Evolutionary conservation across 202 grass and related monocot genomes (phyloP), one percentile per base, ranked within the genome.

Genomic region (Setaria italica): DNA sequence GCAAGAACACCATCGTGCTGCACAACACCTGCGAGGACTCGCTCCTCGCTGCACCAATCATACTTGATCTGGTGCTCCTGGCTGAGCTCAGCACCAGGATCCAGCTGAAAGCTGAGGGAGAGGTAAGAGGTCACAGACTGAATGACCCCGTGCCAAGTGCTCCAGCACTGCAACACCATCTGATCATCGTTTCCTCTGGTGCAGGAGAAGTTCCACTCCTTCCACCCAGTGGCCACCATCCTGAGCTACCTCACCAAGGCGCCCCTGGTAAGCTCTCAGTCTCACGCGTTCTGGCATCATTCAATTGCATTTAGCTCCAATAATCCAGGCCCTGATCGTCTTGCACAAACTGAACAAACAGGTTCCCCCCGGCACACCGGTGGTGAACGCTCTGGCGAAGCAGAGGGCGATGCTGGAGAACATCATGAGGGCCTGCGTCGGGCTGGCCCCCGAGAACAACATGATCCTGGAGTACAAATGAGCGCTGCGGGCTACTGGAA

Each of bases 11-110:
- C 21, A 94, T 99, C 12, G 92, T 96, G 67, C 88, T 99, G 71
- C 97, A 99, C 85, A 99, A 99, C 85, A 99, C 97, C 53, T 99
- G 97, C 1, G 97, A 99, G 91, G 97, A 99, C 82, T 99, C 97
- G 0, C 92, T 99, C 35, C 85, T 99, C 11, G 97, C 97, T 0
- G 92, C 97, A 1, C 97, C 94, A 0, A 99, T 99, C 72, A 99
- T 99, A 10, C 92, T 99, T 60, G 97, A 99, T 45, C 62, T 99
- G 80, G 97, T 99, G 29, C 92, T 99, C 57, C 87, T 99, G 39
- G 96, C 93, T 79, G 96, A 99, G 64, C 92, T 99, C 67, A 96
- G 96, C 87, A 92, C 93, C 51, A 95, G 96, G 79, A 99, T 99
- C 81, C 93, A 96, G 83, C 85, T 99, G 21, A 99, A 96, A 87